Evolutionary conservation across 371 early-diverging fungal species (phyloP), one percentile per base, ranked within the genome.

Genomic region (Zancudomyces culisetae): DNA sequence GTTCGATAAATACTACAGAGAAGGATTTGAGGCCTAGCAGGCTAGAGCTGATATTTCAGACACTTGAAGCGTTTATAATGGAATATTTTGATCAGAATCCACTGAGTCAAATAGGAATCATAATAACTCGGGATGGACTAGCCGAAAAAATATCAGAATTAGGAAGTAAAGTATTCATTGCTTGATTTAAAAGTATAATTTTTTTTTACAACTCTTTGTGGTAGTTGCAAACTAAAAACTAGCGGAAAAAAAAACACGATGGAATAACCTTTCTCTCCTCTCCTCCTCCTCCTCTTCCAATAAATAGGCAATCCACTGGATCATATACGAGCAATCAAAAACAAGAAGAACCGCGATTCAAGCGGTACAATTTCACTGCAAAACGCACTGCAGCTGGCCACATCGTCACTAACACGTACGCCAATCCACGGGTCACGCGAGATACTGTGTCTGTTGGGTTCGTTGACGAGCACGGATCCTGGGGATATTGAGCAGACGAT

Each of bases 81-180:
- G 94, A 91, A 63, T 95, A 77, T 58, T 90, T 91, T 67, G 92
- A 93, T 67, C 92, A 87, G 56, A 95, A 95, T 61, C 94, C 96
- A 0, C 79, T 95, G 47, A 82, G 87, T 6, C 90, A 90, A 65
- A 68, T 93, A 28, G 85, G 90, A 6, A 67, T 95, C 18, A 77
- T 92, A n/a, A 74, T 79, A 2, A 90, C 87, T 1, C 72, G 83
- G 51, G 88, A 92, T 51, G 90, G 88, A 22, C 63, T 85, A 43
- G 91, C 90, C 0, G 87, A 91, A 59, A 81, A 79, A 60, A 39
- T 88, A 52, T 79, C 87, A 2, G 91, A 89, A 26, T 62, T 93
- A 48, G 76, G 82, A 45, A 87, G 51, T 28, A 45, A 45, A 18
- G 18, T 10, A 24, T 15, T 18, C 28, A 85, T 49, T 63, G 60